phyloP scores from a whole-genome alignment of 1,284 basidiomycete genomes.

The Ceratobasidium sp. region DNA sequence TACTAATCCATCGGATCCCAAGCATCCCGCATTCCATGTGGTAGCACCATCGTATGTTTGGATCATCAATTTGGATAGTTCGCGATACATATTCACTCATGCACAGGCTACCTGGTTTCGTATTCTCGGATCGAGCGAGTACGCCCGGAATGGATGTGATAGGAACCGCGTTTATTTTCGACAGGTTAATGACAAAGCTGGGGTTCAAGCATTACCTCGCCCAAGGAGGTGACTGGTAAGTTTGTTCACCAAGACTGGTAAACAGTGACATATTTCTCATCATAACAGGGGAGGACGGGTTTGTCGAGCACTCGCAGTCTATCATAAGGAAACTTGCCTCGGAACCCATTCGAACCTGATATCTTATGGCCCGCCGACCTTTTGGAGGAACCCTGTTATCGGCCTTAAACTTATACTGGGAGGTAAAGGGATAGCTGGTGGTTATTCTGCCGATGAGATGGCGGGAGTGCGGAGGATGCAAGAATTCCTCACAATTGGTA shows the following conservation, averaged over 20 bases:
- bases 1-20: slow-evolving; percentile 42
- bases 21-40: slow-evolving; percentile 44
- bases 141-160: slow-evolving; percentile 43
- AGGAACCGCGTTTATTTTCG: slow-evolving; percentile 42
- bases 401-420: slow-evolving; percentile 19
- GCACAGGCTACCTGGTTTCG: slow-evolving; percentile 43
- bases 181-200: slow-evolving; percentile 44
- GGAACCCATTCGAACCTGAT: slow-evolving; percentile 31
- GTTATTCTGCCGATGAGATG: slow-evolving; percentile 22
- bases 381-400: slow-evolving; percentile 36
- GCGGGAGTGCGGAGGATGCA: slow-evolving; percentile 10
- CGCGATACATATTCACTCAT: not conserved
- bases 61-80: not conserved
- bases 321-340: slow-evolving; percentile 32
- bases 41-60: slow-evolving; percentile 44
- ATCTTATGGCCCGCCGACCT: slow-evolving; percentile 21
- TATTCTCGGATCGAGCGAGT: slow-evolving; percentile 42
- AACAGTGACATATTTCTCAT: slow-evolving; percentile 33
- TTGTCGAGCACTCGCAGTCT: slow-evolving; percentile 28
- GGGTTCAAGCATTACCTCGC: slow-evolving; percentile 44
- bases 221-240: slow-evolving; percentile 44
- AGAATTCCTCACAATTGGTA: slow-evolving; percentile 23
- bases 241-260: not conserved
- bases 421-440: slow-evolving; percentile 17
- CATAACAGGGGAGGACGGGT: slow-evolving; percentile 20